Evolutionary conservation across 768 basidiomycete genomes (phyloP), one percentile per base, ranked within the genome.

Genomic region (Tricholoma hemisulphureum): DNA sequence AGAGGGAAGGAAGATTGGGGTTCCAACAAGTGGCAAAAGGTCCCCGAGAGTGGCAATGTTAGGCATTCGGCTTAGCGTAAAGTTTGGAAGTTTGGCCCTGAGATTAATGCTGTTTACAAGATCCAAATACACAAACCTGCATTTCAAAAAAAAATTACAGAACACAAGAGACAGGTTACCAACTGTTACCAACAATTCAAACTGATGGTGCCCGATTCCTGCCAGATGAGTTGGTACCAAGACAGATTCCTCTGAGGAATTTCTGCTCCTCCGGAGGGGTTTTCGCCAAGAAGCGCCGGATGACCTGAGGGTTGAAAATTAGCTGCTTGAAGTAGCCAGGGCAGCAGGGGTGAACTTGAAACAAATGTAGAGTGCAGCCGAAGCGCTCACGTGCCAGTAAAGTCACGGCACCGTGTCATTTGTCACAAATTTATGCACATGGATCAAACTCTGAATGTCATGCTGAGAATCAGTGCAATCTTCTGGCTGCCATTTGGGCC

Each of bases 1-100:
- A 2, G 77, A 72, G 13, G 83, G 77, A n/a, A 86, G 70, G 63
- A 85, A 84, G 1, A 65, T 65, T 28, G 73, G 76, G 0, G 78
- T 75, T 11, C 83, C 85, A 28, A 71, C 67, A 9, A 75, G 68
- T 28, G 77, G 71, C 8, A 67, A 55, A 41, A 71, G 68, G 53
- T 70, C 69, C 57, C 61, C 61, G 4, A 60, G 39, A 51, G 62
- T 43, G 23, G 43, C 58, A n/a, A 55, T 58, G 31, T 63, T 61
- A 16, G 37, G 46, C 64, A 65, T 13, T 24, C 18, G 34, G 32
- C 20, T 50, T 53, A 9, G 16, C n/a, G n/a, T n/a, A n/a, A n/a
- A n/a, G n/a, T n/a, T n/a, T n/a, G n/a, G n/a, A n/a, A n/a, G 14
- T n/a, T 48, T 48, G 28, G 2, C 10, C 45, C 24, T 16, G 24